phyloP scores from a whole-genome alignment of 805 yeast genomes.

The Wickerhamiella qilinensis region DNA sequence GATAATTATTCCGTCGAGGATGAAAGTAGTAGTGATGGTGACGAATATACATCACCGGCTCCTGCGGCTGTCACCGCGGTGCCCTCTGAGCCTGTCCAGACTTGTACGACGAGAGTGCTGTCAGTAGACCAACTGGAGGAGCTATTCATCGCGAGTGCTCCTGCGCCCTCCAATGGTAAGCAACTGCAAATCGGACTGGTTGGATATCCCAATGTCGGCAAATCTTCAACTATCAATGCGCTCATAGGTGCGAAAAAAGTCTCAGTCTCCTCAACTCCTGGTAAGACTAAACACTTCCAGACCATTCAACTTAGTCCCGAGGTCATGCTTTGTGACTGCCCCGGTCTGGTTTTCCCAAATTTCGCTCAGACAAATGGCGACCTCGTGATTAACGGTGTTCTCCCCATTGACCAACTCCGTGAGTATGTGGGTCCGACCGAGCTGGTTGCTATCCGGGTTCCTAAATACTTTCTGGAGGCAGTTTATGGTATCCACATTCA shows the following conservation, averaged over 20 bases:
- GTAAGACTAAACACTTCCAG: conserved; percentile 97
- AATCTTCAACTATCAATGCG: conserved; percentile 96
- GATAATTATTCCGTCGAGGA: conserved; percentile 15
- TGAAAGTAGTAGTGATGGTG: conserved; percentile 16
- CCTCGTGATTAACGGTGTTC: conserved; percentile 93
- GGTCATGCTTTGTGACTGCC: conserved; percentile 91
- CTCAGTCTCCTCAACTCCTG: conserved; percentile 97
- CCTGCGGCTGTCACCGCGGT: conserved; percentile 19
- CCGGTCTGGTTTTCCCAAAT: conserved; percentile 96
- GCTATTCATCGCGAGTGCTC: conserved; percentile 61
- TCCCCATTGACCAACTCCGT: conserved; percentile 92
- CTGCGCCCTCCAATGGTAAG: conserved; percentile 37
- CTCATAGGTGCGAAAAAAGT: conserved; percentile 92
- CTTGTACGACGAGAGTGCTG: conserved; percentile 47
- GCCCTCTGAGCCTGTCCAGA: conserved; percentile 13
- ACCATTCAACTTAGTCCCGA: conserved; percentile 73
- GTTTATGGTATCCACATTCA: conserved; percentile 83
- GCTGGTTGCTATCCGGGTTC: conserved; percentile 73
- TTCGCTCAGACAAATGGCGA: conserved; percentile 95
- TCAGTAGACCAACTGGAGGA: conserved; percentile 75
- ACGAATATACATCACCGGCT: not conserved
- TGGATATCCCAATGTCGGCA: conserved; percentile 95
- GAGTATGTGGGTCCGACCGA: conserved; percentile 83
- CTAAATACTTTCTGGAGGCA: conserved; percentile 78
- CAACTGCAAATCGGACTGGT: conserved; percentile 83